A percentile compares a stretch with the other conserved stretches of the same genome.
phyloP scores from a whole-genome alignment of 225 moss, liverwort and hornwort species.

The Bryum argenteum region DNA sequence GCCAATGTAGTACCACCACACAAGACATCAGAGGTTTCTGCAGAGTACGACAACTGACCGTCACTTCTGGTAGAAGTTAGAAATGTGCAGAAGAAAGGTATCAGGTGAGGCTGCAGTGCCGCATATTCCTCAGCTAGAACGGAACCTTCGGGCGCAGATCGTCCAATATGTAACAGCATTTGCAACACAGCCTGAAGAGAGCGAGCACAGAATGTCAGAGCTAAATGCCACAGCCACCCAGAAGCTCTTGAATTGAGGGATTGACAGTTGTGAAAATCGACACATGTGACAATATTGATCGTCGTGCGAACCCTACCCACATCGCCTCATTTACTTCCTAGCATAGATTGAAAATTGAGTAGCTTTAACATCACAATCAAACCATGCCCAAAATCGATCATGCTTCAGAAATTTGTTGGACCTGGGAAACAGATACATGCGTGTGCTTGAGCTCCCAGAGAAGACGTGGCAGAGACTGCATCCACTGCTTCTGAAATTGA shows the following conservation, averaged over 20 bases:
- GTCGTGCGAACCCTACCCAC: not conserved
- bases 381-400: constrained; percentile 10
- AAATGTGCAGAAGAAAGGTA: constrained; percentile 91
- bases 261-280: not conserved
- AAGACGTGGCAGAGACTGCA: constrained; percentile 88
- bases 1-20: not conserved
- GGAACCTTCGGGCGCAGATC: constrained; percentile 77
- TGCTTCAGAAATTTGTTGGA: constrained; percentile 13
- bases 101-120: constrained; percentile 81
- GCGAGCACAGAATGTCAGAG: constrained; percentile 18
- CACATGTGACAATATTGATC: constrained; percentile 3
- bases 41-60: constrained; percentile 32
- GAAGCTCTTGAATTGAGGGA: constrained; percentile 7
- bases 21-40: not conserved
- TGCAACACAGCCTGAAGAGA: constrained; percentile 80
- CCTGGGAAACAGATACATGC: constrained; percentile 76
- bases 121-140: constrained; percentile 62
- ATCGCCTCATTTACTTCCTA: not conserved
- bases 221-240: constrained; percentile 13
- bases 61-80: constrained; percentile 54
- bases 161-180: constrained; percentile 85
- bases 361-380: constrained; percentile 11
- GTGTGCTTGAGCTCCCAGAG: constrained; percentile 90
- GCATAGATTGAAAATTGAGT: not conserved
- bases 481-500: constrained; percentile 77